Conservation (phyloP, 257 asterid species). For the Anisodus tanguticus region DNA sequence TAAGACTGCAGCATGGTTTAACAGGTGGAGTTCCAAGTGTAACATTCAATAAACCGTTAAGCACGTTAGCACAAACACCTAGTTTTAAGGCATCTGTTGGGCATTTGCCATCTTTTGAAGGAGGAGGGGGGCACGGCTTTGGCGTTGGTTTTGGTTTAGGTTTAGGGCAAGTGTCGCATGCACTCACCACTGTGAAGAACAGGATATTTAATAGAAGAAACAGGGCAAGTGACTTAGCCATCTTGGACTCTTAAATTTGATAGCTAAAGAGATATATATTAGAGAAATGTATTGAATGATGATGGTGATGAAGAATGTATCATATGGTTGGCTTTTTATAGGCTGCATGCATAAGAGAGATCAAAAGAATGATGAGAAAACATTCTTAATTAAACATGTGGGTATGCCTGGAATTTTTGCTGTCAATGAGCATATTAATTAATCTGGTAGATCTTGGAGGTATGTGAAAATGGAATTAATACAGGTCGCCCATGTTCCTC, state of each 20-base stretch:
- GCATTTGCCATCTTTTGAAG: conserved; percentile 27
- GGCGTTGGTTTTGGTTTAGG: conserved; percentile 41
- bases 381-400: not conserved
- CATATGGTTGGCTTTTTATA: not conserved
- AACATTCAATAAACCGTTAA: conserved; percentile 41
- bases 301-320: not conserved
- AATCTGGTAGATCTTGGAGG: conserved; percentile 24
- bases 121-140: conserved; percentile 20
- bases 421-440: conserved; percentile 10
- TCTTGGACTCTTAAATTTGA: not conserved
- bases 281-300: not conserved
- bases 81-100: conserved; percentile 28
- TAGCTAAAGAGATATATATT: not conserved
- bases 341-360: not conserved
- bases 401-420: conserved; percentile 5
- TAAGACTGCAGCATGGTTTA: conserved; percentile 57
- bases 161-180: conserved; percentile 41
- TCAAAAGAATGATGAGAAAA: not conserved
- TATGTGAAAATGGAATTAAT: conserved; percentile 22
- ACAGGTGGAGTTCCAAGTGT: conserved; percentile 56
- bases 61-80: conserved; percentile 63
- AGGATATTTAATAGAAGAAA: conserved; percentile 45
- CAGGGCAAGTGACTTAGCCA: conserved; percentile 37
- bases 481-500: not conserved
- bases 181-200: conserved; percentile 47